A percentile compares a stretch with the other conserved stretches of the same genome.
Conservation (phyloP, 2,329 filamentous ascomycete genomes). For the Arthroderma sp. region DNA sequence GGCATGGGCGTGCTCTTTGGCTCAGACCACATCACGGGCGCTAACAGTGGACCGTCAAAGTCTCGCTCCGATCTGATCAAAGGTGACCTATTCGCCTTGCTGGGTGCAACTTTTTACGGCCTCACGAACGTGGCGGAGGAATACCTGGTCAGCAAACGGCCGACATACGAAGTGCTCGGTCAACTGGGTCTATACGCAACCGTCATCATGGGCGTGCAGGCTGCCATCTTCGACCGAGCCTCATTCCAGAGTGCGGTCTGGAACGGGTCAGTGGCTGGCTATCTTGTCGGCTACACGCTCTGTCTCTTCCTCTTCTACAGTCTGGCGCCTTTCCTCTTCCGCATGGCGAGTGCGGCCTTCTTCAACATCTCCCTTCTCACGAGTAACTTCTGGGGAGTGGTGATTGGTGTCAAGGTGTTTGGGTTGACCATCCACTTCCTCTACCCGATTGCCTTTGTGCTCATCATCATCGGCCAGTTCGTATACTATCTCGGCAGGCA, state of each 20-base stretch:
- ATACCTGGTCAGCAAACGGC: slow-evolving; percentile 76
- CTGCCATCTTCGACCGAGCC: slow-evolving; percentile 76
- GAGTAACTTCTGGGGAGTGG: slow-evolving; percentile 92
- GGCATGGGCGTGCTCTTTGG: slow-evolving; percentile 80
- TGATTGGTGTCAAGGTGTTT: slow-evolving; percentile 83
- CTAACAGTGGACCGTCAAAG: slow-evolving; percentile 46
- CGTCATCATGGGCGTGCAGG: slow-evolving; percentile 82
- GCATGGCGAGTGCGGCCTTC: slow-evolving; percentile 82
- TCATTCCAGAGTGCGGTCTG: slow-evolving; percentile 56
- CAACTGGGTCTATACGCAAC: slow-evolving; percentile 82
- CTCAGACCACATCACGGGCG: slow-evolving; percentile 69
- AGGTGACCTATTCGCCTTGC: slow-evolving; percentile 81
- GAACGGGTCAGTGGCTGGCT: slow-evolving; percentile 60
- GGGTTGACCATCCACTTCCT: slow-evolving; percentile 62
- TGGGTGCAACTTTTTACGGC: slow-evolving; percentile 85
- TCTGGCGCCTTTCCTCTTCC: slow-evolving; percentile 73
- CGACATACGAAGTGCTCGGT: slow-evolving; percentile 84
- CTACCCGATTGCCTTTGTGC: slow-evolving; percentile 57
- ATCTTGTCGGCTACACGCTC: slow-evolving; percentile 80
- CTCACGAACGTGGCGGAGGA: slow-evolving; percentile 86
- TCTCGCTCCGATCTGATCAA: slow-evolving; percentile 58
- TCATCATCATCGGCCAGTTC: slow-evolving; percentile 75
- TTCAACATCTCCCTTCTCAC: slow-evolving; percentile 93
- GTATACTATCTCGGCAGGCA: slow-evolving; percentile 79
- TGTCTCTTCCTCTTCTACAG: slow-evolving; percentile 77